Evolutionary conservation across 2,329 filamentous ascomycete species (phyloP).

Genomic region (Cytospora paraplurivora): DNA sequence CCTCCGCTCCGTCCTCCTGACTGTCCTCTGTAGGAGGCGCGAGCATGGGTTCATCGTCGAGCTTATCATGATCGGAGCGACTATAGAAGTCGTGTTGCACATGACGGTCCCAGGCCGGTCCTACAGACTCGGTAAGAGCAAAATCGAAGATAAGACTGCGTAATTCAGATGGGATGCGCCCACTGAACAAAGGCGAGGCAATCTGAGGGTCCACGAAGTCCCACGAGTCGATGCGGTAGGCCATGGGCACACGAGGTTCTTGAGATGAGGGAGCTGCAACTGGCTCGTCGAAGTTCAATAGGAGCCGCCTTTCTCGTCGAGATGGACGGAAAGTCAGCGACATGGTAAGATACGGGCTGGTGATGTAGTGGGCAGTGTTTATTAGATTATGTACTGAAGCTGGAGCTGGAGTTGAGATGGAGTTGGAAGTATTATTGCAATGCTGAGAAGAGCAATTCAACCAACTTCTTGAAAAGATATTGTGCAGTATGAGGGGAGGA

Average conservation of each 20-base stretch:
- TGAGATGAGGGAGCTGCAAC: background rate
- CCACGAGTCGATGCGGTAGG: constrained; percentile 5
- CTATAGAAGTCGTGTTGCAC: background rate
- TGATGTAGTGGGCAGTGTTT: background rate
- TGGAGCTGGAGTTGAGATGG: no score
- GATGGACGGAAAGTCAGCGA: background rate
- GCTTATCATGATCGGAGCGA: constrained; percentile 15
- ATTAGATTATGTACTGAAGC: no score
- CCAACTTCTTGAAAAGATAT: background rate
- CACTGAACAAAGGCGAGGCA: constrained; percentile 11
- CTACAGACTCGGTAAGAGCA: constrained; percentile 3
- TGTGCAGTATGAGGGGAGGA: background rate
- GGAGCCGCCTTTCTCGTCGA: background rate
- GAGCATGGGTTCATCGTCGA: constrained; percentile 7
- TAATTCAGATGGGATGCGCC: constrained; percentile 7
- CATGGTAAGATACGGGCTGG: background rate
- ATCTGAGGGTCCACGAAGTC: background rate
- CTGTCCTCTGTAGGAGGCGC: background rate
- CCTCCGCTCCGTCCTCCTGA: background rate
- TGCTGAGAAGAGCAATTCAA: no score
- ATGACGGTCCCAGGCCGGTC: constrained; percentile 6
- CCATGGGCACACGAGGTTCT: constrained; percentile 8
- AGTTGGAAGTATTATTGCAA: no score
- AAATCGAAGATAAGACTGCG: constrained; percentile 11
- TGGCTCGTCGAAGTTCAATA: background rate